A percentile compares a stretch with the other conserved stretches of the same genome.
These are phyloP conservation scores for Logfia minima DNA, from an alignment of 129 eudicot genomes.

Conservation along the genomic window DNA sequence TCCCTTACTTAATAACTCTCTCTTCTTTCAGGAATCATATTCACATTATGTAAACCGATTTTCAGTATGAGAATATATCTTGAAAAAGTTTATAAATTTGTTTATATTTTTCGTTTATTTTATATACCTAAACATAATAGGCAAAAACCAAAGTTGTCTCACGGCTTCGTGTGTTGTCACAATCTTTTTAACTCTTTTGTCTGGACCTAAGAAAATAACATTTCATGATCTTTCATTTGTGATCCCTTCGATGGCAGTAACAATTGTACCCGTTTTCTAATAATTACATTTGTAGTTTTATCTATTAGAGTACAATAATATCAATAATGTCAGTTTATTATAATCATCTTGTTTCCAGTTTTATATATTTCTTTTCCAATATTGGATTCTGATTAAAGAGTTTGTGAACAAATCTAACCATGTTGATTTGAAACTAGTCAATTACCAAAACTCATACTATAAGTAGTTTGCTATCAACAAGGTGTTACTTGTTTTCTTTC, in stretches of 20 bases:
- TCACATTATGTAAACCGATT: too few species aligned
- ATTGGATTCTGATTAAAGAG: too few species aligned
- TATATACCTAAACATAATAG: neutral
- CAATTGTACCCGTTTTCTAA: conserved; percentile 8
- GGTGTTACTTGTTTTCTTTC: too few species aligned
- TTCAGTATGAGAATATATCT: too few species aligned
- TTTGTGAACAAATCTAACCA: too few species aligned
- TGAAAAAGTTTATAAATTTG: too few species aligned
- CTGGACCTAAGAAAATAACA: conserved; percentile 29
- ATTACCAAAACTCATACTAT: neutral
- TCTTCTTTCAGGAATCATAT: too few species aligned
- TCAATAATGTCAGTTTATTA: neutral
- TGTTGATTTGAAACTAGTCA: neutral
- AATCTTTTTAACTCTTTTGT: conserved; percentile 17
- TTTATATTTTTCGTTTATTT: too few species aligned
- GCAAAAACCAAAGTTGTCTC: neutral
- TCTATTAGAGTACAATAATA: neutral
- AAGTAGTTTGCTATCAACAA: too few species aligned
- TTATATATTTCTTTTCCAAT: too few species aligned
- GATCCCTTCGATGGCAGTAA: conserved; percentile 20
- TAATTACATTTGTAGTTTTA: conserved; percentile 22
- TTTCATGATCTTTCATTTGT: conserved; percentile 22
- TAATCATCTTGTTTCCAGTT: neutral
- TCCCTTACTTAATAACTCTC: too few species aligned
- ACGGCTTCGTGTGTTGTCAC: conserved; percentile 27